phyloP scores from a whole-genome alignment of 108 stramenopile species.

The Epithemia pelagica region DNA sequence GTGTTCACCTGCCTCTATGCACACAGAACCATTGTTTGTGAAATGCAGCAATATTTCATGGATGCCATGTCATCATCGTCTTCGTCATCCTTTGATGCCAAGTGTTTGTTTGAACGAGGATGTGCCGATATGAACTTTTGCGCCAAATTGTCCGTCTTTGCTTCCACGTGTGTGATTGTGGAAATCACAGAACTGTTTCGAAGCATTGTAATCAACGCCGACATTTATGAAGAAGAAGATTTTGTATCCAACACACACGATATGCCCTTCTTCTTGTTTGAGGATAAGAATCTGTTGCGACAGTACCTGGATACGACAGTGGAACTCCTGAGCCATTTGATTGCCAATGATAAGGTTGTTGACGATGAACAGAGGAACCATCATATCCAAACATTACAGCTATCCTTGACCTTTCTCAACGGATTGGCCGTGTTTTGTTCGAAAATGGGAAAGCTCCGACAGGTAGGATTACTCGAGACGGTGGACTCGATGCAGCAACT shows the following conservation, averaged over 20 bases:
- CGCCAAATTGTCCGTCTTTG: slow-evolving; percentile 39
- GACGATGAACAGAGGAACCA: background rate
- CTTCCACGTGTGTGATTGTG: slow-evolving; percentile 45
- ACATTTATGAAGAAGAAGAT: slow-evolving; percentile 95
- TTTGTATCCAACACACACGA: slow-evolving; percentile 48
- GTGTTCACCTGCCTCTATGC: slow-evolving; percentile 78
- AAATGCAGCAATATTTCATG: slow-evolving; percentile 44
- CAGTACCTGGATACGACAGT: background rate
- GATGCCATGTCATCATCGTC: slow-evolving; percentile 1
- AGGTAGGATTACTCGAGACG: background rate
- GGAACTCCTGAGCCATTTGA: background rate
- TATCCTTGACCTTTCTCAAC: background rate
- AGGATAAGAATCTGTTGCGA: background rate
- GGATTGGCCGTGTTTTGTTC: background rate
- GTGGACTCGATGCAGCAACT: background rate
- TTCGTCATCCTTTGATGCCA: background rate
- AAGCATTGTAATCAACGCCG: slow-evolving; percentile 68
- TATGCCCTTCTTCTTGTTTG: slow-evolving; percentile 15
- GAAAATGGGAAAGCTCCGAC: background rate
- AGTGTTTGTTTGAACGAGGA: background rate
- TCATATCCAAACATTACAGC: background rate
- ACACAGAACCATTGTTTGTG: slow-evolving; percentile 57
- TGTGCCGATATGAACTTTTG: background rate
- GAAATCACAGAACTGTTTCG: slow-evolving; percentile 62
- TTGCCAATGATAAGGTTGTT: background rate